These are phyloP conservation scores for Monosporascus ibericus DNA, from an alignment of 2,329 filamentous ascomycete genomes.

Conservation along the genomic window DNA sequence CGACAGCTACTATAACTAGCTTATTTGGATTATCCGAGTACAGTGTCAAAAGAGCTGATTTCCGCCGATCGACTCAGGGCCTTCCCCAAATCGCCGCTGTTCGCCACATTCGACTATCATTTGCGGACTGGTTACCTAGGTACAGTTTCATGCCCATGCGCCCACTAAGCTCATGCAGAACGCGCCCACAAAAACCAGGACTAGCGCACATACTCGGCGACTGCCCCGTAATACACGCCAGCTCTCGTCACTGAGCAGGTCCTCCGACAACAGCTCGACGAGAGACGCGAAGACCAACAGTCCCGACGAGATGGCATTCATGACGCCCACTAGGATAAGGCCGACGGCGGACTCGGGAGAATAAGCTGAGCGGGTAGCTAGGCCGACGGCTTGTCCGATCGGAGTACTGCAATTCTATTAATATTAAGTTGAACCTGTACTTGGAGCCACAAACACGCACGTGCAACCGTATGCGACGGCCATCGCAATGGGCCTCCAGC, in stretches of 20 bases:
- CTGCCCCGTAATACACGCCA: conserved; percentile 50
- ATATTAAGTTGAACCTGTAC: background rate
- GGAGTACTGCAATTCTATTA: conserved; percentile 47
- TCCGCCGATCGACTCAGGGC: no score
- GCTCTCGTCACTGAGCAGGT: conserved; percentile 61
- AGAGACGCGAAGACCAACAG: conserved; percentile 66
- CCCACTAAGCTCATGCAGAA: conserved; percentile 59
- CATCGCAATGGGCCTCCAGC: conserved; percentile 50
- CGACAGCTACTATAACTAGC: no score
- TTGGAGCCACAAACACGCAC: conserved; percentile 29
- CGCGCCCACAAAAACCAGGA: conserved; percentile 53
- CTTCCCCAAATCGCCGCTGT: no score
- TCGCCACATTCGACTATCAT: no score
- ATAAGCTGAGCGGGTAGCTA: conserved; percentile 64
- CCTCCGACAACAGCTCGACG: conserved; percentile 66
- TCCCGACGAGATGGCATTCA: conserved; percentile 68
- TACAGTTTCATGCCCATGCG: conserved; percentile 43
- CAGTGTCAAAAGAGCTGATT: no score
- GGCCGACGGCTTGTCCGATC: conserved; percentile 66
- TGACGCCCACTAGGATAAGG: conserved; percentile 64
- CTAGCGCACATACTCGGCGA: conserved; percentile 47
- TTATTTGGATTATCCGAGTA: no score
- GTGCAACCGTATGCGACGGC: conserved; percentile 51
- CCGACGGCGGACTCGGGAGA: conserved; percentile 60
- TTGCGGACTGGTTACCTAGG: no score